Base-by-base conservation (phyloP, 148 eudicot genomes). In the Vaccinium macrocarpon region DNA sequence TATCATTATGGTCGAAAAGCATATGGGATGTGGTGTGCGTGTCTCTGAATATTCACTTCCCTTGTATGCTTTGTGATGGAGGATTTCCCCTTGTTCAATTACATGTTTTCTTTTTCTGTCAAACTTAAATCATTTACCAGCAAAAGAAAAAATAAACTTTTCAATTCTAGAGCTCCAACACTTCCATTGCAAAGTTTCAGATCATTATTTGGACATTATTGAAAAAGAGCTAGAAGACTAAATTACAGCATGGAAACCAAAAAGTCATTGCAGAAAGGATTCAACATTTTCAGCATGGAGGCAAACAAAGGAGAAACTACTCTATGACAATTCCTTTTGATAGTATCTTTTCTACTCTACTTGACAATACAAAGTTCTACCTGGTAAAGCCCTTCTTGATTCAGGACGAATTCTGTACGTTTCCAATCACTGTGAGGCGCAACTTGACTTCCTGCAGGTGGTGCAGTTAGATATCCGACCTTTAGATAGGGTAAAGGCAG, bases 381-480 rank as follows among this genome's bases (percentile, higher is more conserved):
- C 98, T 96, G 98, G 85, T 90, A 92, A 85, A 96, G 94, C 42
- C 92, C 97, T 88, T 96, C 99, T 71, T 96, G 98, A 82, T 95
- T 90, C 52, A 96, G 92, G 81, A 93, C 93, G 88, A 96, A 96
- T 71, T 96, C 92, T 50, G 94, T 90, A 21, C 93, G 91, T 85
- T 91, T 96, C 99, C 99, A 94, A 55, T 96, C 98, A 89, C 89
- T 81, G 84, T 94, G 98, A 29, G 98, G 98, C 2, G 92, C 93
- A 83, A 91, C 84, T 80, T 90, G 90, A 88, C 85, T 89, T 81
- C 95, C 93, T 12, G 84, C 90, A 70, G 98, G 97, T 18, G 99
- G 97, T 78, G 97, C 98, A n/a, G 91, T 96, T 66, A 96, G 87
- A 89, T 93, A 96, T 59, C 99, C 99, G 83, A 96, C 95, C 90